These are phyloP conservation scores for Paraphaeosphaeria minitans DNA, from an alignment of 2,329 filamentous ascomycete genomes.

Conservation along the genomic window DNA sequence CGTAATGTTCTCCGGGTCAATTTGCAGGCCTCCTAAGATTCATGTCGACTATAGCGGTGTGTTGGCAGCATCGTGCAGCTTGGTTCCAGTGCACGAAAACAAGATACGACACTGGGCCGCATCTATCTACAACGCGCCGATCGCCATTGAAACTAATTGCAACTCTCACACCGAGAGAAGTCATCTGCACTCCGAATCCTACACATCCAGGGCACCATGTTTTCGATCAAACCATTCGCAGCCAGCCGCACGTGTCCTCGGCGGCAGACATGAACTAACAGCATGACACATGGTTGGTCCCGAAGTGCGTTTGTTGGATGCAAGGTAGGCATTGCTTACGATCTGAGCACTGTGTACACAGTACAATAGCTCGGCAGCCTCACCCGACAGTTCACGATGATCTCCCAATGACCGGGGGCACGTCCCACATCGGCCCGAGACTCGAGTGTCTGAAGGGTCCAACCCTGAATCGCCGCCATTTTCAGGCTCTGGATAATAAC, in stretches of 20 bases:
- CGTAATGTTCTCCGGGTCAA: neutral
- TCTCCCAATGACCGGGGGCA: neutral
- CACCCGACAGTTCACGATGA: neutral
- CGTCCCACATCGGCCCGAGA: neutral
- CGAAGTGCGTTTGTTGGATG: neutral
- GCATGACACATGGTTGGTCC: neutral
- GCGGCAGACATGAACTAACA: neutral
- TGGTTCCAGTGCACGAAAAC: conserved; percentile 1
- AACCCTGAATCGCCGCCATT: neutral
- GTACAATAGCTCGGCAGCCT: neutral
- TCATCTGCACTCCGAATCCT: conserved; percentile 7
- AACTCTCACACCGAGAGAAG: neutral
- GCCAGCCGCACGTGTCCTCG: neutral
- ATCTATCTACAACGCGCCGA: conserved; percentile 2
- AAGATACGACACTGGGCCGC: conserved; percentile 1
- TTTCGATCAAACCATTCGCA: neutral
- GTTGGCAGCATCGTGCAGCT: neutral
- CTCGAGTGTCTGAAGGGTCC: neutral
- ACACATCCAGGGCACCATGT: neutral
- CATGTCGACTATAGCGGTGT: neutral
- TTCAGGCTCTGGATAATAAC: neutral
- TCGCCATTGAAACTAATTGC: neutral
- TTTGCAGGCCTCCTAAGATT: neutral
- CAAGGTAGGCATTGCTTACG: neutral
- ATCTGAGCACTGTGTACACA: neutral